Evolutionary conservation across 2,329 filamentous ascomycete genomes (phyloP).

Genomic region (Hypomyces perniciosus): DNA sequence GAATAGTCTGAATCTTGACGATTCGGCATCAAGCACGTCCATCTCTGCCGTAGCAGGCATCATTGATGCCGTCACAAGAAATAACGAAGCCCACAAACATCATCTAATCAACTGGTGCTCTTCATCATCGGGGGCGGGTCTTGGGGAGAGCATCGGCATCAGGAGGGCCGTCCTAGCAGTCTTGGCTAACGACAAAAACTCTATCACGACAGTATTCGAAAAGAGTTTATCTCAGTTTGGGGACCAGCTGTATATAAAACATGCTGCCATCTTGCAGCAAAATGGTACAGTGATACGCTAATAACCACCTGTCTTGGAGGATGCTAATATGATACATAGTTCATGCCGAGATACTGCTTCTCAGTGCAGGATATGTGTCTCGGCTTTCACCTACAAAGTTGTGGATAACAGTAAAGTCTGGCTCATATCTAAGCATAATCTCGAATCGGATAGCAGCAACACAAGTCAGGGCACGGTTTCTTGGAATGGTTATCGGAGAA

Average conservation of each 20-base stretch:
- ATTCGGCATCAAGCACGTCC: slow-evolving; percentile 24
- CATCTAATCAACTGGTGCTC: slow-evolving; percentile 61
- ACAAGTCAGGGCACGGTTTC: slow-evolving; percentile 67
- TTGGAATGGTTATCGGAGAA: slow-evolving; percentile 85
- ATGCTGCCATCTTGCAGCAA: slow-evolving; percentile 79
- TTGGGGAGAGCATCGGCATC: slow-evolving; percentile 58
- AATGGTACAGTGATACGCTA: slow-evolving; percentile 57
- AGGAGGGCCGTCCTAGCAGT: slow-evolving; percentile 59
- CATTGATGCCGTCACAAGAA: slow-evolving; percentile 43
- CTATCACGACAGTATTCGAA: slow-evolving; percentile 54
- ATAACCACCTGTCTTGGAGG: background rate
- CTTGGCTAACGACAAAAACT: slow-evolving; percentile 45
- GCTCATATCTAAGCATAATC: slow-evolving; percentile 67
- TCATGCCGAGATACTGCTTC: slow-evolving; percentile 70
- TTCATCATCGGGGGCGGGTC: slow-evolving; percentile 56
- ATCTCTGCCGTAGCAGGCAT: slow-evolving; percentile 56
- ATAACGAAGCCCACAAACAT: slow-evolving; percentile 43
- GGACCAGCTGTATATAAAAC: slow-evolving; percentile 79
- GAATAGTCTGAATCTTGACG: slow-evolving; percentile 26
- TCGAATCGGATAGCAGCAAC: slow-evolving; percentile 80
- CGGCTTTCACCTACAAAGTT: slow-evolving; percentile 61
- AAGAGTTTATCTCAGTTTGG: slow-evolving; percentile 70
- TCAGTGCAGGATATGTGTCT: slow-evolving; percentile 71
- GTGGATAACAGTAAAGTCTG: slow-evolving; percentile 62
- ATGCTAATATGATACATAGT: slow-evolving; percentile 44